phyloP scores from a whole-genome alignment of 2,329 filamentous ascomycete species.

The Cytospora schulzeri region DNA sequence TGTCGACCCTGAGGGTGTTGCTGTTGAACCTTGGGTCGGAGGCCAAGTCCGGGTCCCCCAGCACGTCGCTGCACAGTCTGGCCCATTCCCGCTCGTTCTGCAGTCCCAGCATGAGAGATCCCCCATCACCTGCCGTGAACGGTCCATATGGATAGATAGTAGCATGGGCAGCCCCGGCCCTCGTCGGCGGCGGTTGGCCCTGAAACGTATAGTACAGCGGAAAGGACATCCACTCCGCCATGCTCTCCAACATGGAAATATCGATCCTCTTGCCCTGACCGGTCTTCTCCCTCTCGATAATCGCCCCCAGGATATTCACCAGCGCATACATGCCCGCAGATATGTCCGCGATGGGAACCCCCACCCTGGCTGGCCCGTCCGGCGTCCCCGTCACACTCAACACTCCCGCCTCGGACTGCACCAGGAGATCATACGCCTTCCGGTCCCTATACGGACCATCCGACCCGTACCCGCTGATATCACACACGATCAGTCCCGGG shows the following conservation, averaged over 20 bases:
- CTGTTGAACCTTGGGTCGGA: slow-evolving; percentile 49
- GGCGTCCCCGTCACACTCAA: slow-evolving; percentile 52
- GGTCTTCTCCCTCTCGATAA: slow-evolving; percentile 51
- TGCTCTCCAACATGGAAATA: slow-evolving; percentile 60
- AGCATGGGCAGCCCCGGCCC: slow-evolving; percentile 55
- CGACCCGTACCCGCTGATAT: slow-evolving; percentile 56
- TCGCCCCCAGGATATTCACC: slow-evolving; percentile 52
- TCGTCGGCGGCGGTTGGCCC: slow-evolving; percentile 44
- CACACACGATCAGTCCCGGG: slow-evolving; percentile 52
- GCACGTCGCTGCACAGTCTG: slow-evolving; percentile 49
- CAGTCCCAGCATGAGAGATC: slow-evolving; percentile 57
- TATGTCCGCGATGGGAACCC: slow-evolving; percentile 58
- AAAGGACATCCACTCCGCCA: slow-evolving; percentile 62
- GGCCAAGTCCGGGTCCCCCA: slow-evolving; percentile 45
- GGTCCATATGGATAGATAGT: slow-evolving; percentile 60
- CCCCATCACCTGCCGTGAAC: slow-evolving; percentile 50
- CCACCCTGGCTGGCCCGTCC: slow-evolving; percentile 50
- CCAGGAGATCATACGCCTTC: slow-evolving; percentile 58
- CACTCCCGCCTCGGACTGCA: slow-evolving; percentile 57
- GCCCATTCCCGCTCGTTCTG: slow-evolving; percentile 61
- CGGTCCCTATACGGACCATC: slow-evolving; percentile 55
- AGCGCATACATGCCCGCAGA: slow-evolving; percentile 56
- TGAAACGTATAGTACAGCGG: slow-evolving; percentile 57
- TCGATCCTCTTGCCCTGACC: slow-evolving; percentile 53
- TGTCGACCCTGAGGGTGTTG: slow-evolving; percentile 49